Conservation (phyloP, 2,329 filamentous ascomycete species). For the Cladosporium sphaerospermum region DNA sequence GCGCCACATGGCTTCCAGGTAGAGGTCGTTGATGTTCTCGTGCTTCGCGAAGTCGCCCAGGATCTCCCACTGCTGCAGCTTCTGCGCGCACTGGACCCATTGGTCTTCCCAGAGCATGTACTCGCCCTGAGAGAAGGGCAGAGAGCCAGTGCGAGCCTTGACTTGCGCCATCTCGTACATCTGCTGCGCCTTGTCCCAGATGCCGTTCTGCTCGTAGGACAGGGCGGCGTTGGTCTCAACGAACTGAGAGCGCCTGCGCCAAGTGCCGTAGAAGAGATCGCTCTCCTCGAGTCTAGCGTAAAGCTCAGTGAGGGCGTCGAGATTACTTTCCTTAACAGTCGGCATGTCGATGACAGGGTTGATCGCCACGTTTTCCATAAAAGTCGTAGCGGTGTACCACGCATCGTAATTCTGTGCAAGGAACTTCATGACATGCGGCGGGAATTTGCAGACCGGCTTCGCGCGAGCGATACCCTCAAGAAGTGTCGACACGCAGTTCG, state of each 20-base stretch:
- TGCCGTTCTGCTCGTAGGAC: slow-evolving; percentile 96
- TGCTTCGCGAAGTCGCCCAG: slow-evolving; percentile 96
- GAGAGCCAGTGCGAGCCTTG: slow-evolving; percentile 90
- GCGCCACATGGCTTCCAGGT: slow-evolving; percentile 92
- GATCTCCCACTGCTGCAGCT: slow-evolving; percentile 98
- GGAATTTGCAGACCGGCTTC: slow-evolving; percentile 82
- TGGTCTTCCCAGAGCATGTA: slow-evolving; percentile 99
- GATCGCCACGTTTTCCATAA: slow-evolving; percentile 83
- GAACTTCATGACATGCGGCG: slow-evolving; percentile 93
- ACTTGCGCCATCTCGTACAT: slow-evolving; percentile 96
- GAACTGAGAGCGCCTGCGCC: slow-evolving; percentile 90
- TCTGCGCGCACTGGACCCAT: slow-evolving; percentile 95
- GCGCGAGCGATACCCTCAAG: slow-evolving; percentile 81
- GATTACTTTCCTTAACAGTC: slow-evolving; percentile 81
- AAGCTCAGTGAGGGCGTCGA: slow-evolving; percentile 90
- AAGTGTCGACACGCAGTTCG: slow-evolving; percentile 90
- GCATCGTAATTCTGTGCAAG: slow-evolving; percentile 88
- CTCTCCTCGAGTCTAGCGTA: slow-evolving; percentile 90
- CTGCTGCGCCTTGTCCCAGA: slow-evolving; percentile 98
- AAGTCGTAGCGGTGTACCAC: slow-evolving; percentile 91
- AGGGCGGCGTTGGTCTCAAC: slow-evolving; percentile 95
- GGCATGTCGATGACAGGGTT: slow-evolving; percentile 78
- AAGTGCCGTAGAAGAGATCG: slow-evolving; percentile 95
- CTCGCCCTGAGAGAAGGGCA: slow-evolving; percentile 91
- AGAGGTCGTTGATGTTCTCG: slow-evolving; percentile 94